Evolutionary conservation across 768 basidiomycete species (phyloP).

Genomic region (Cystofilobasidium ferigula): DNA sequence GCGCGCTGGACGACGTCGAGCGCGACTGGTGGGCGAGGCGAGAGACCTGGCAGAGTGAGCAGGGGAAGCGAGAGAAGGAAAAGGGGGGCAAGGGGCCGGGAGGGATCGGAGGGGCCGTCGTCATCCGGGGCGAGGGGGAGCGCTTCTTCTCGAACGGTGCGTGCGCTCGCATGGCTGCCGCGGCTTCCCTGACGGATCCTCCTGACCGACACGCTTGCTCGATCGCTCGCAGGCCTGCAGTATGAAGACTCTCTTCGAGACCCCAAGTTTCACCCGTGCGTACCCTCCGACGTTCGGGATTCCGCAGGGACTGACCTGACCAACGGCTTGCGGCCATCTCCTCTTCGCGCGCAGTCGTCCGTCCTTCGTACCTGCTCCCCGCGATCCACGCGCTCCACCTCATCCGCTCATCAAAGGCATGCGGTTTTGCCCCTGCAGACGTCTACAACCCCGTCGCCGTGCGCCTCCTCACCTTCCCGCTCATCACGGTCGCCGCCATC

Average conservation of each 20-base stretch:
- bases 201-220: neutral
- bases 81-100: conserved; percentile 29
- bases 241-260: conserved; percentile 35
- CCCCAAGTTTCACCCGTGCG: conserved; percentile 37
- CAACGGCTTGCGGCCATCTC: neutral
- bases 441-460: conserved; percentile 24
- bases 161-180: neutral
- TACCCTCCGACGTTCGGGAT: neutral
- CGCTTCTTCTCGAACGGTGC: conserved; percentile 39
- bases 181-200: neutral
- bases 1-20: conserved; percentile 37
- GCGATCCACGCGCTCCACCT: neutral
- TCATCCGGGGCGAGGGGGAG: conserved; percentile 33
- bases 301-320: neutral
- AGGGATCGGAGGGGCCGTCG: conserved; percentile 35
- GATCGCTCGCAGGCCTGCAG: conserved; percentile 28
- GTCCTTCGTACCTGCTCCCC: neutral
- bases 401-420: neutral
- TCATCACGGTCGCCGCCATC: conserved; percentile 27
- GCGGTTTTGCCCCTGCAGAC: conserved; percentile 14
- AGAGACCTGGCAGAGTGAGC: conserved; percentile 8
- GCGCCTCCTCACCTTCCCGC: conserved; percentile 29
- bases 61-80: conserved; percentile 14
- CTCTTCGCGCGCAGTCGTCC: neutral
- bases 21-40: conserved; percentile 34